Evolutionary conservation across 2,329 filamentous ascomycete genomes (phyloP), one percentile per base, ranked within the genome.

Genomic region (Pleomassaria siparia): DNA sequence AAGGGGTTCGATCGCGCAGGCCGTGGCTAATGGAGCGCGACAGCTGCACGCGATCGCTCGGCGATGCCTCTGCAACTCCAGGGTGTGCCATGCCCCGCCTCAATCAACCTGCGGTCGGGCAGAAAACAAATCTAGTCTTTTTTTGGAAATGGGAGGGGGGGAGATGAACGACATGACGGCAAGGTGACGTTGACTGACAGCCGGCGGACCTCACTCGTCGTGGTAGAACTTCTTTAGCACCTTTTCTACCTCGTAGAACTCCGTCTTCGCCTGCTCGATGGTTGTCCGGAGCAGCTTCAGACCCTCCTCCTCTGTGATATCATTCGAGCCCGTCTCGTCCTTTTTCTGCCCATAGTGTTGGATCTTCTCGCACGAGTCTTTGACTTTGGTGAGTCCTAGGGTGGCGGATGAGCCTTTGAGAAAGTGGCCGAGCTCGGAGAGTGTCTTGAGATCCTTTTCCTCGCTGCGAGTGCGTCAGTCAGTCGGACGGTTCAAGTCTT

Each of bases 331-430:
- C 35, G 88, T 86, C 50, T 89, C 82, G 59, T 92, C 91, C 73
- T 91, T 89, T 62, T 82, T 79, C 63, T 88, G 87, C 58, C 92
- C 92, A 69, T 86, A 95, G 66, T 95, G 87, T 73, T 99, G 92
- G 63, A 99, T 96, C 78, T 95, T 91, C 74, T 97, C 91, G 75
- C 94, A 99, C 53, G 84, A 87, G 65, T 96, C 91, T 70, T 90
- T 89, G 62, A 99, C 87, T 72, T 95, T 95, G 63, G 82, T 86
- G 46, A 97, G 82, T 37, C 94, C 94, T 44, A 99, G 81, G 3
- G 94, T 96, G 30, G 94, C 92, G 8, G 92, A 96, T 6, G 92
- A 97, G 50, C 94, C 94, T 75, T 99, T 99, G 59, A 99, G 80
- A 76, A 96, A 99, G 74, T 99, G 94, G 33, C 94, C 94, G 25